Evolutionary conservation across 805 yeast genomes (phyloP).

Genomic region (Candida hungchunana): DNA sequence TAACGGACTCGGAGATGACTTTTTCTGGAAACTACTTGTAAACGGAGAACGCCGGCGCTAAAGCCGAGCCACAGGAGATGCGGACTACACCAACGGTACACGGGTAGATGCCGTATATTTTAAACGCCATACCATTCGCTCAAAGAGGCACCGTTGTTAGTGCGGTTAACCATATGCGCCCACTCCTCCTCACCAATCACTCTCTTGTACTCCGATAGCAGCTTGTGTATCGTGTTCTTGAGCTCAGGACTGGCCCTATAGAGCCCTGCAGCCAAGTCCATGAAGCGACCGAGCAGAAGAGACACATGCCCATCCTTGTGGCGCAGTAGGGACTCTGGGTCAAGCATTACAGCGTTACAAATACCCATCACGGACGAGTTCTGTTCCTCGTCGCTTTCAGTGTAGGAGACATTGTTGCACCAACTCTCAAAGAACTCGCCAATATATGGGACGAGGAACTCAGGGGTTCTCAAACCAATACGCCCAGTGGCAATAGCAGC

Average conservation of each 20-base stretch:
- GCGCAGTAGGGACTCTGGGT: no score
- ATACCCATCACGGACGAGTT: slow-evolving; percentile 75
- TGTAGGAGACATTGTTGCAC: slow-evolving; percentile 62
- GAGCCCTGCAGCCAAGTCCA: no score
- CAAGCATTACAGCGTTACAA: slow-evolving; percentile 58
- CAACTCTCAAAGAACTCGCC: slow-evolving; percentile 58
- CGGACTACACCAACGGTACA: no score
- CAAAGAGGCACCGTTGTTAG: neutral
- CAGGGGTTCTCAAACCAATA: slow-evolving; percentile 63
- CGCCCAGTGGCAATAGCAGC: slow-evolving; percentile 89
- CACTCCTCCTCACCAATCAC: slow-evolving; percentile 43
- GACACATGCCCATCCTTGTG: no score
- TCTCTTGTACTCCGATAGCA: slow-evolving; percentile 41
- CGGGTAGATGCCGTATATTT: no score
- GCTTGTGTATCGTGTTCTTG: slow-evolving; percentile 38
- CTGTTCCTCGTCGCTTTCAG: slow-evolving; percentile 85
- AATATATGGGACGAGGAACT: slow-evolving; percentile 53
- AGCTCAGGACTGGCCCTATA: no score
- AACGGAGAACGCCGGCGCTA: slow-evolving; percentile 9
- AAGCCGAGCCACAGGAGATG: no score
- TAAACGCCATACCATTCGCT: neutral
- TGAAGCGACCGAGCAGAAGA: no score
- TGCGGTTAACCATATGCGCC: slow-evolving; percentile 6
- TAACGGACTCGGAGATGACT: slow-evolving; percentile 10
- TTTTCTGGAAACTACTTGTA: neutral